These are phyloP conservation scores for Chaetomium tenue DNA, from an alignment of 495 filamentous ascomycete genomes.

Conservation along the genomic window DNA sequence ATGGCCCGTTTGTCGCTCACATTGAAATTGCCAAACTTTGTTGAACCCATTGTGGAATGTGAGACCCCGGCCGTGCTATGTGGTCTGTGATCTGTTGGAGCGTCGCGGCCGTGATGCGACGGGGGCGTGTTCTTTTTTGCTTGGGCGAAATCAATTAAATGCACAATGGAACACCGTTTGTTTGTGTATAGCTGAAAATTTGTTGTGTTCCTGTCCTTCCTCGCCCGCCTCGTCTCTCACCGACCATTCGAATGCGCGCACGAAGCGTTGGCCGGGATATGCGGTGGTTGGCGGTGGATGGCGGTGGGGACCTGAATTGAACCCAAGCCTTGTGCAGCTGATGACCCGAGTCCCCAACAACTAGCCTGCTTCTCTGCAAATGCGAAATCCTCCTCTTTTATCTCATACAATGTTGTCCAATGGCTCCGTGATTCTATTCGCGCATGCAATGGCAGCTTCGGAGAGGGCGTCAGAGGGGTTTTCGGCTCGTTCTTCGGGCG, in stretches of 20 bases:
- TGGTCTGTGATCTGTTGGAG: conserved; percentile 5
- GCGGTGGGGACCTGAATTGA: conserved; percentile 10
- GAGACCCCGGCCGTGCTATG: conserved; percentile 26
- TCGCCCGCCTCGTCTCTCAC: not conserved
- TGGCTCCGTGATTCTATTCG: not conserved
- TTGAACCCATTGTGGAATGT: conserved; percentile 53
- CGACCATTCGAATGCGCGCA: conserved; percentile 3
- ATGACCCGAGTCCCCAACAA: not conserved
- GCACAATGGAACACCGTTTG: not conserved
- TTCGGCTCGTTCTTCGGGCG: conserved; percentile 12
- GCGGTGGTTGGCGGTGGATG: conserved; percentile 20
- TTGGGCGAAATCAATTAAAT: not conserved
- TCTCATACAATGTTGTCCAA: not conserved
- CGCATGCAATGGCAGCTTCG: not conserved
- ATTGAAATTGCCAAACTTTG: conserved; percentile 87
- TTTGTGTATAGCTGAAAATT: not conserved
- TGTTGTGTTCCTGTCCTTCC: not conserved
- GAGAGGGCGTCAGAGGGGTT: conserved; percentile 5
- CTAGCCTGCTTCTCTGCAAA: not conserved
- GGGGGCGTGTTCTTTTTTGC: not conserved
- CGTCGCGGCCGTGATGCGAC: conserved; percentile 14
- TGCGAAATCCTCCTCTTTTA: conserved; percentile 13
- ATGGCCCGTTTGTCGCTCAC: conserved; percentile 54
- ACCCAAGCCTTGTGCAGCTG: not conserved
- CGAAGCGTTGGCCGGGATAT: conserved; percentile 8